Base-by-base conservation (phyloP, 192 early-diverging fungal genomes). In the Coemansia sp. region DNA sequence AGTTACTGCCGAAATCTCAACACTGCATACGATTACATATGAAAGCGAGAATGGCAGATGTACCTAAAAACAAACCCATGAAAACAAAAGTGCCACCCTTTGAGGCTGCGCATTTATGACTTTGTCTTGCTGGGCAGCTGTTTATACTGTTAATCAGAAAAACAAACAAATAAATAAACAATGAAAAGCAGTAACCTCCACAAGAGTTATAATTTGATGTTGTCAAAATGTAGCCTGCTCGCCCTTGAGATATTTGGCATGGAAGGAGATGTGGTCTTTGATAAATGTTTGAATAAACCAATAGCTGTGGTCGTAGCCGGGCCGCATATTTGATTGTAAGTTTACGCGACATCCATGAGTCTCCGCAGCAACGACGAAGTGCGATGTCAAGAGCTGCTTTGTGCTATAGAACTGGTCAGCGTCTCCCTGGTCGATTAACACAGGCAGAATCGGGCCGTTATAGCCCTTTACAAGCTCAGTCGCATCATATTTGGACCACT, bases 251-350 rank as follows among this genome's bases (percentile, higher is more conserved):
- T 79, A 60, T 59, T 87, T 83, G 28, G 86, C 87, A 61, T 95
- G 93, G 68, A 92, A 93, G 3, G 69, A 56, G 34, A 95, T 81
- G 66, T 95, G 93, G 55, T 91, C 89, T 10, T 86, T 74, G 58
- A 91, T 84, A 73, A 96, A 92, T 13, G 88, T 87, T 46, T 84
- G 76, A 62, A 96, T 89, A 63, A 94, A 95, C 70, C 72, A 96
- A 72, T 96, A 96, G 21, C 85, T 86, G 67, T 96, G 94, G 65
- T 95, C 92, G 60, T 92, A 96, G 21, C 91, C 92, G 29, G 90
- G 88, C 55, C 89, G 91, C 77, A 86, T 82, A 25, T 87, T 83
- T 45, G 87, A 82, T 13, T 77, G 76, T n/a, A 93, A 86, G 58
- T 77, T 64, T 13, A 85, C 66, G 7, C 67, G 64, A 34, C 75